phyloP scores from a whole-genome alignment of 257 asterid genomes.

The Penstemon eatonii region DNA sequence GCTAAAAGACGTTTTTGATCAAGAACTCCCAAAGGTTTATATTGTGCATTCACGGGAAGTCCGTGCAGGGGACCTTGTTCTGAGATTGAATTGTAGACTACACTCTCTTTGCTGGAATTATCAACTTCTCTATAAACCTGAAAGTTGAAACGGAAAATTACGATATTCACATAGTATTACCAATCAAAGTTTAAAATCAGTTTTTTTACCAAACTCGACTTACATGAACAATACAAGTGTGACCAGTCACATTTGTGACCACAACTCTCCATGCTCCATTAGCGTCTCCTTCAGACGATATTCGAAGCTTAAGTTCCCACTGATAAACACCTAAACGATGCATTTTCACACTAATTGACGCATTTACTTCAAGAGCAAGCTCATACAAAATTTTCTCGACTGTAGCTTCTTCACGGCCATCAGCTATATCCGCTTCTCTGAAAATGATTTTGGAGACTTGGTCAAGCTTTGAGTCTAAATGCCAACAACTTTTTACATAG shows the following conservation, averaged over 20 bases:
- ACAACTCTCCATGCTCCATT: constrained; percentile 97
- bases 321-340: constrained; percentile 89
- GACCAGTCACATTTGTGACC: constrained; percentile 87
- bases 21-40: constrained; percentile 76
- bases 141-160: constrained; percentile 31
- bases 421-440: constrained; percentile 59
- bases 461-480: constrained; percentile 17
- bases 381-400: constrained; percentile 69
- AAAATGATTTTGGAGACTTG: constrained; percentile 27
- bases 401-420: constrained; percentile 61
- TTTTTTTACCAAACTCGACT: constrained; percentile 30
- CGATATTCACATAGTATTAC: constrained; percentile 16
- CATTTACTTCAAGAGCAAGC: constrained; percentile 67
- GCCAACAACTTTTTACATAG: constrained; percentile 12
- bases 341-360: constrained; percentile 86
- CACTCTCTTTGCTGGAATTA: constrained; percentile 49
- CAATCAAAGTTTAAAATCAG: neutral
- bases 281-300: constrained; percentile 87
- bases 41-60: constrained; percentile 65
- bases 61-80: constrained; percentile 75
- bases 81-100: constrained; percentile 65
- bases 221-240: constrained; percentile 92
- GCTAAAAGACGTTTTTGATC: constrained; percentile 92
- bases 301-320: constrained; percentile 96
- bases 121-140: constrained; percentile 93